Percentiles rank a stretch among this genome's conserved stretches.
phyloP scores from a whole-genome alignment of 1,284 basidiomycete genomes.

The Cutaneotrichosporon mucoides region DNA sequence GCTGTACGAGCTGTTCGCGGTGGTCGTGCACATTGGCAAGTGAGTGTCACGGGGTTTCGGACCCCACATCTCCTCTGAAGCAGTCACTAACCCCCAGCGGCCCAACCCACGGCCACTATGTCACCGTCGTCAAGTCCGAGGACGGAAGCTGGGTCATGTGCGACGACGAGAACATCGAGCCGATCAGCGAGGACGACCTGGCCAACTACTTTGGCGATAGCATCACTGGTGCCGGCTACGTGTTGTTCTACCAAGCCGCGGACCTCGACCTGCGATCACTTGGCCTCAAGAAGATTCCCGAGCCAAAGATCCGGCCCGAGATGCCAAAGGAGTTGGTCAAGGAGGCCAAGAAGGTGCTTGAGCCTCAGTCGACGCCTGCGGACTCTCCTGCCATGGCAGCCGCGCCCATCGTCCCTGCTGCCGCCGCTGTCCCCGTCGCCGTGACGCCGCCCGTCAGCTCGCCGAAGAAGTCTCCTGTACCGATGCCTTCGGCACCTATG shows the following conservation, averaged over 20 bases:
- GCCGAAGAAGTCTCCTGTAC: neutral
- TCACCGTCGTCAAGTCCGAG: slow-evolving; percentile 83
- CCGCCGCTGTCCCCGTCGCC: neutral
- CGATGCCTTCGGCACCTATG: neutral
- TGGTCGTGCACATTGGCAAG: slow-evolving; percentile 97
- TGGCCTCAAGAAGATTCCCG: slow-evolving; percentile 51
- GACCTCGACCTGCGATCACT: slow-evolving; percentile 71
- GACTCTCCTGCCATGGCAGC: too few relatives aligned
- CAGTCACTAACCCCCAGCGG: slow-evolving; percentile 58
- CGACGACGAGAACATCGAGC: slow-evolving; percentile 88
- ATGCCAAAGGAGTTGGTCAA: slow-evolving; percentile 1
- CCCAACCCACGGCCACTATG: slow-evolving; percentile 94
- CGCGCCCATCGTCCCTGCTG: neutral
- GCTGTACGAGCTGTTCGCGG: slow-evolving; percentile 88
- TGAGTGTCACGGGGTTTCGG: slow-evolving; percentile 51
- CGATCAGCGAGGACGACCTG: slow-evolving; percentile 84
- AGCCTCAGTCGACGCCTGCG: neutral
- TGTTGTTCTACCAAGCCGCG: slow-evolving; percentile 92
- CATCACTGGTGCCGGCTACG: slow-evolving; percentile 82
- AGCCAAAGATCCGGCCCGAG: slow-evolving; percentile 8
- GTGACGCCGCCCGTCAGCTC: neutral
- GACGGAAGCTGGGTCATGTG: slow-evolving; percentile 81
- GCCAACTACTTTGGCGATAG: slow-evolving; percentile 92
- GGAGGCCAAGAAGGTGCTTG: slow-evolving; percentile 1
- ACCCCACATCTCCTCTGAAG: neutral